Conservation (phyloP, 2,329 filamentous ascomycete genomes). For the Rhinocladiella mackenziei region DNA sequence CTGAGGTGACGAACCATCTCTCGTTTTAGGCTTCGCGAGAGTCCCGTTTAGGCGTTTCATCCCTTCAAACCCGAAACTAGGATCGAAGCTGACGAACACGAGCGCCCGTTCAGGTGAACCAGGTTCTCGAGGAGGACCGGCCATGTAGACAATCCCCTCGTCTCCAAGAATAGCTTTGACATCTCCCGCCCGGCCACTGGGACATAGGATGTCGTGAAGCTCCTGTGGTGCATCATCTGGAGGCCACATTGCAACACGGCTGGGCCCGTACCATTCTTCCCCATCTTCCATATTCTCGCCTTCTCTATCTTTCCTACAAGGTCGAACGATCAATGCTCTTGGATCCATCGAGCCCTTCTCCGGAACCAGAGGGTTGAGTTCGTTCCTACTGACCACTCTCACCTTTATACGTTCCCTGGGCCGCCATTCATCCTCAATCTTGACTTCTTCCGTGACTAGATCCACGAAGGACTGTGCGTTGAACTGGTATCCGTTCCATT, state of each 20-base stretch:
- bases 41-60: constrained; percentile 24
- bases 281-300: constrained; percentile 33
- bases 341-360: constrained; percentile 29
- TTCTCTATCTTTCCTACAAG: constrained; percentile 31
- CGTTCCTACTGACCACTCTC: constrained; percentile 42
- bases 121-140: constrained; percentile 29
- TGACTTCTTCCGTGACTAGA: constrained; percentile 40
- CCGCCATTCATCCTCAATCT: constrained; percentile 30
- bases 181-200: constrained; percentile 33
- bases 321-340: constrained; percentile 31
- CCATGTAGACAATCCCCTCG: constrained; percentile 40
- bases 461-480: constrained; percentile 42
- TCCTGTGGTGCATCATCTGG: constrained; percentile 38
- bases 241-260: constrained; percentile 42
- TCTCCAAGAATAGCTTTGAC: constrained; percentile 39
- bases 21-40: constrained; percentile 5
- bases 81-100: constrained; percentile 41
- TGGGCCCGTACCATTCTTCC: constrained; percentile 40
- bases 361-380: constrained; percentile 39
- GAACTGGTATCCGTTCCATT: constrained; percentile 42
- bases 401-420: constrained; percentile 40
- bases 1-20: not conserved
- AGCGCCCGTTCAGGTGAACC: constrained; percentile 33
- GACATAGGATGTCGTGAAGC: constrained; percentile 40
- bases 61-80: constrained; percentile 33